phyloP scores from a whole-genome alignment of 2,329 filamentous ascomycete genomes.

The Colletotrichum sp. region DNA sequence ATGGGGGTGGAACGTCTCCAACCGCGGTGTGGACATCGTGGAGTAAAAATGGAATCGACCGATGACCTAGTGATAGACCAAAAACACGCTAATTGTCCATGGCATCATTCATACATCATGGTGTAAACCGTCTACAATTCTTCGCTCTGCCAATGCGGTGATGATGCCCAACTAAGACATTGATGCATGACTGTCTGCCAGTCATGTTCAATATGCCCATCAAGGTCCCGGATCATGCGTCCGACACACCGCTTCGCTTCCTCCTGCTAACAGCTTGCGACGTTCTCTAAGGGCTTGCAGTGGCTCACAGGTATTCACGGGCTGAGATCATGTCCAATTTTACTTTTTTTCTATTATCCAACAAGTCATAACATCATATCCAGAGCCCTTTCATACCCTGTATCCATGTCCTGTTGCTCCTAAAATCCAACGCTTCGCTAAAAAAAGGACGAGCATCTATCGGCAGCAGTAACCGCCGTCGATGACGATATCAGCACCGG shows the following conservation, averaged over 20 bases:
- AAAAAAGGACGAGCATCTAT: slow-evolving; percentile 29
- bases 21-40: neutral
- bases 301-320: neutral
- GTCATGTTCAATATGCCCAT: neutral
- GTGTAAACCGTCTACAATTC: neutral
- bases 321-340: neutral
- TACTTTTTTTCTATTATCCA: neutral
- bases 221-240: neutral
- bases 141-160: neutral
- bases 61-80: neutral
- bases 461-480: slow-evolving; percentile 71
- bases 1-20: neutral
- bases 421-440: neutral
- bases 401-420: slow-evolving; percentile 1
- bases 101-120: neutral
- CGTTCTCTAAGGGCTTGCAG: neutral
- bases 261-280: neutral
- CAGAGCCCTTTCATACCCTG: neutral
- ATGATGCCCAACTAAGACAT: neutral
- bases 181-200: neutral
- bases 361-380: slow-evolving; percentile 13
- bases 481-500: slow-evolving; percentile 72
- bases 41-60: neutral
- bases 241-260: neutral
- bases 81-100: neutral